Percentiles rank a stretch among this genome's conserved stretches.
Conservation (phyloP, 441 rosid species). For the Jatropha multifida region DNA sequence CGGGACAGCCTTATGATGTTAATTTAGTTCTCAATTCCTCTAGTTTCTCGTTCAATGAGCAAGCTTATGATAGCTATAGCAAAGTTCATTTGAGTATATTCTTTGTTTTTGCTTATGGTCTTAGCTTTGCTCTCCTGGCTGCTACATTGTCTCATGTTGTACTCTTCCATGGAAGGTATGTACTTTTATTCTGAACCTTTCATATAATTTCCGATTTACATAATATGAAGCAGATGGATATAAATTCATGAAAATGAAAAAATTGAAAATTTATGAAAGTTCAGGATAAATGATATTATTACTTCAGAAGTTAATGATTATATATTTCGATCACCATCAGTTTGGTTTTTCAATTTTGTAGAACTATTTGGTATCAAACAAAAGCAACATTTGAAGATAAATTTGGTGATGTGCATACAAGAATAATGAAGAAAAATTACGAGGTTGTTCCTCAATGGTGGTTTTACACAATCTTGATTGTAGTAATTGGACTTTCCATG, state of each 20-base stretch:
- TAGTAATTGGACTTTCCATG: constrained; percentile 31
- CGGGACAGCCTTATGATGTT: constrained; percentile 30
- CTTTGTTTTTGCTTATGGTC: constrained; percentile 37
- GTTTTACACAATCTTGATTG: constrained; percentile 13
- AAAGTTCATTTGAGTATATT: constrained; percentile 36
- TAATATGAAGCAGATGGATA: not conserved
- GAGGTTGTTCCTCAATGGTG: constrained; percentile 20
- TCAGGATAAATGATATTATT: too few relatives aligned
- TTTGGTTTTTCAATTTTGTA: constrained; percentile 5
- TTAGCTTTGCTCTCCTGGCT: constrained; percentile 43
- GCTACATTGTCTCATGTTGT: constrained; percentile 47
- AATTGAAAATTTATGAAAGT: too few relatives aligned
- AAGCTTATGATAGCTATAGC: constrained; percentile 39
- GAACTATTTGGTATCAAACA: constrained; percentile 40
- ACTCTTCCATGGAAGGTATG: constrained; percentile 47
- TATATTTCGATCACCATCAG: not conserved
- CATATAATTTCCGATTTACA: too few relatives aligned
- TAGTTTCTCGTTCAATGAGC: constrained; percentile 28
- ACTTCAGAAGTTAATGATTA: not conserved
- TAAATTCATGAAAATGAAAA: too few relatives aligned
- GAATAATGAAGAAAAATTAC: constrained; percentile 24
- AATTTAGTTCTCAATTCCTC: constrained; percentile 20
- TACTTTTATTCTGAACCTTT: too few relatives aligned
- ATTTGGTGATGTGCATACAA: constrained; percentile 30
- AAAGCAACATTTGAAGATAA: constrained; percentile 30